A percentile compares a stretch with the other conserved stretches of the same genome.
phyloP scores from a whole-genome alignment of 2,329 filamentous ascomycete species.

The Cercospora berteroae region DNA sequence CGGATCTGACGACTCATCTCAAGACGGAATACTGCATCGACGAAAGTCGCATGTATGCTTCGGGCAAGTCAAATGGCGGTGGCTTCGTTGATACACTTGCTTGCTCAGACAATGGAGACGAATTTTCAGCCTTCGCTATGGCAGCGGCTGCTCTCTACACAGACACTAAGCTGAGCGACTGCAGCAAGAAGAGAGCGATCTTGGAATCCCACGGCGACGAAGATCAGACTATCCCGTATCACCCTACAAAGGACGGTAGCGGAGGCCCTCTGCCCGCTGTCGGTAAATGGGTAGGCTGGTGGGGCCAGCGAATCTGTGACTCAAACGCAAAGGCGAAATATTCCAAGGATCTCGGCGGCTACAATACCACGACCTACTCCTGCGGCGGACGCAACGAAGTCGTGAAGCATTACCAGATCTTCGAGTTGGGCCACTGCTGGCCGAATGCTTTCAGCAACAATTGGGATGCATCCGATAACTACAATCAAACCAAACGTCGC shows the following conservation, averaged over 20 bases:
- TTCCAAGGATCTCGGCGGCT: constrained; percentile 31
- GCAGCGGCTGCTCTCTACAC: constrained; percentile 50
- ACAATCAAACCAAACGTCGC: constrained; percentile 16
- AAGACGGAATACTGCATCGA: constrained; percentile 48
- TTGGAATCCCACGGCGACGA: constrained; percentile 47
- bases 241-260: constrained; percentile 29
- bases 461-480: constrained; percentile 24
- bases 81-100: constrained; percentile 50
- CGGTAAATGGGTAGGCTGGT: constrained; percentile 39
- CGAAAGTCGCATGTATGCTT: constrained; percentile 45
- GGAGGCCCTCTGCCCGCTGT: constrained; percentile 33
- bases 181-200: constrained; percentile 39
- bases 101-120: constrained; percentile 42
- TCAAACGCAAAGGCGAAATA: constrained; percentile 25
- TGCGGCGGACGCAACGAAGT: constrained; percentile 35
- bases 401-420: constrained; percentile 43
- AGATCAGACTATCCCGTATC: constrained; percentile 46
- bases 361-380: constrained; percentile 36
- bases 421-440: constrained; percentile 45
- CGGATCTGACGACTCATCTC: constrained; percentile 45
- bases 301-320: constrained; percentile 40
- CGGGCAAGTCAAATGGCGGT: constrained; percentile 57
- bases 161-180: constrained; percentile 27
- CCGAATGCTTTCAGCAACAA: constrained; percentile 32
- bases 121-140: constrained; percentile 53